Base-by-base conservation (phyloP, 2,329 filamentous ascomycete species). In the Cordyceps farinosa region DNA sequence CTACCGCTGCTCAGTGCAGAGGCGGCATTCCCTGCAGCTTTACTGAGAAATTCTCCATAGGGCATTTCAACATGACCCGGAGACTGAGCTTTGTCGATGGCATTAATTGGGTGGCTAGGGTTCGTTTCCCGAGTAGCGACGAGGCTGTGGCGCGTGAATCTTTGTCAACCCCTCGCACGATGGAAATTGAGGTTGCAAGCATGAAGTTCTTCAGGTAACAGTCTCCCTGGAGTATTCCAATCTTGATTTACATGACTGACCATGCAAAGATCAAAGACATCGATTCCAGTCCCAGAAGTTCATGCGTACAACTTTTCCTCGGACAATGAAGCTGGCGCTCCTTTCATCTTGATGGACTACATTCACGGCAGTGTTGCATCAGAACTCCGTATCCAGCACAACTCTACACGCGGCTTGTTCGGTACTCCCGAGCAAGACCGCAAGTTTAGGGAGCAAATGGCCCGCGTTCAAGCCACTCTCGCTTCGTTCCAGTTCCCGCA, bases 401-500 rank as follows among this genome's bases (percentile, higher is more conserved):
- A 30, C 29, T 51, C 13, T 9, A 30, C 30, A 11, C 5, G 1
- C 15, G 29, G 15, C 4, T 30, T 51, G 8, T 51, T 51, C 15
- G 48, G 48, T 30, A 59, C 17, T 13, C n/a, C 40, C 15, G 48
- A 56, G 45, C 62, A 61, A 44, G 62, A 64, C 22, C 29, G 27
- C 22, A 48, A 34, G 9, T 61, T 64, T 44, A 47, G 56, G 13
- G 36, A 38, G 42, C 45, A 64, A 30, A 55, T 64, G 56, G 62
- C 62, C 10, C 17, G 34, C 36, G 55, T 64, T 27, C 56, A 64
- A 56, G 62, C 45, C 32, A 38, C 30, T 5, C 13, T 56, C 5
- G 9, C 50, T 34, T 53, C 56, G 5, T 50, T 64, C 32, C 53
- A 22, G 10, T 64, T 64, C 51, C 34, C 50, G n/a, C 27, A 55